These are phyloP conservation scores for Phytophthora sp. DNA, from an alignment of 352 stramenopile genomes.

Conservation along the genomic window DNA sequence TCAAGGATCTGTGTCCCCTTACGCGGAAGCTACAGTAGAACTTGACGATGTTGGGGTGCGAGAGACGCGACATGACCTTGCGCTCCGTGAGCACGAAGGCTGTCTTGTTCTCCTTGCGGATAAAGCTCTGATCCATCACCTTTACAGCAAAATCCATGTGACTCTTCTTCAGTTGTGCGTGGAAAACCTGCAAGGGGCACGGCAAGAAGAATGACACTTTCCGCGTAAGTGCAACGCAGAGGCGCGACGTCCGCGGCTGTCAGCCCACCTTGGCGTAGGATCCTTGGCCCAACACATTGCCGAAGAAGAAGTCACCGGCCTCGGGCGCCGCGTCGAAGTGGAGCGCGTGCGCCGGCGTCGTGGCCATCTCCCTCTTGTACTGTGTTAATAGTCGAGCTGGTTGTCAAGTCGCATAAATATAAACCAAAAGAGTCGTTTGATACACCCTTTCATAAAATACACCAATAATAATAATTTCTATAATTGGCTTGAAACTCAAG, in stretches of 20 bases:
- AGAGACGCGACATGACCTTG: constrained; percentile 89
- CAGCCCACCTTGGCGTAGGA: constrained; percentile 83
- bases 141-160: constrained; percentile 88
- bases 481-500: no score
- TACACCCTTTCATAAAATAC: no score
- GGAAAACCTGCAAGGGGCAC: constrained; percentile 67
- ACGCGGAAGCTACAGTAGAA: constrained; percentile 91
- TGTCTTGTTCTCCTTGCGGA: constrained; percentile 92
- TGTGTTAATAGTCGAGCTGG: constrained; percentile 2
- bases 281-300: constrained; percentile 84
- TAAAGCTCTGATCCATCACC: constrained; percentile 92
- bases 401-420: constrained; percentile 33
- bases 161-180: constrained; percentile 86
- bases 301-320: constrained; percentile 87
- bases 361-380: constrained; percentile 17
- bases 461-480: no score
- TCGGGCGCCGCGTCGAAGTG: constrained; percentile 72
- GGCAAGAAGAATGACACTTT: constrained; percentile 2
- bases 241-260: neutral
- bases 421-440: no score
- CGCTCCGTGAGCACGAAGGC: constrained; percentile 92
- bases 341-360: constrained; percentile 51
- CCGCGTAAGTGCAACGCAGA: constrained; percentile 1
- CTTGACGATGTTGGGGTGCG: constrained; percentile 88
- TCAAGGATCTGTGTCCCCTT: constrained; percentile 20